These are phyloP conservation scores for Sclerotinia borealis DNA, from an alignment of 2,329 filamentous ascomycete genomes.

Conservation along the genomic window DNA sequence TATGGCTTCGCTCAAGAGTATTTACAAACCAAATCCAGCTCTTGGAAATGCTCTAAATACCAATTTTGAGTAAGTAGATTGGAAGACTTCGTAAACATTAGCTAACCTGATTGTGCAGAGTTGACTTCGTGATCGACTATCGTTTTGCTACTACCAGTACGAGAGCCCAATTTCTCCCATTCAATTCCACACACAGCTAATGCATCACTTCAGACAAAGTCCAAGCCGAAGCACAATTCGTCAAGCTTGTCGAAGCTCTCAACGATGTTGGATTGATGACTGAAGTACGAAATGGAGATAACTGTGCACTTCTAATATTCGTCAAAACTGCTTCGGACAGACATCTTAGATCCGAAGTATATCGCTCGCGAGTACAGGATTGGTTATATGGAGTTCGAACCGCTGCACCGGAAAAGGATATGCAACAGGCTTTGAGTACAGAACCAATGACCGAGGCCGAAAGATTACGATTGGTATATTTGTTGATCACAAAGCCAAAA, in stretches of 20 bases:
- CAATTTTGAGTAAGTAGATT: conserved; percentile 39
- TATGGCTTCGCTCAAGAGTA: conserved; percentile 27
- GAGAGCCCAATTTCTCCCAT: neutral
- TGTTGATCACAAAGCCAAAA: conserved; percentile 69
- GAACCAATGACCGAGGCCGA: conserved; percentile 85
- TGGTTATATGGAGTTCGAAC: conserved; percentile 87
- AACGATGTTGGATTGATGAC: conserved; percentile 75
- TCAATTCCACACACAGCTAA: conserved; percentile 19
- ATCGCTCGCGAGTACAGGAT: conserved; percentile 82
- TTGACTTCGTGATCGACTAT: conserved; percentile 86
- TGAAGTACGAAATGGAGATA: conserved; percentile 77
- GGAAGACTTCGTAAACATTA: neutral
- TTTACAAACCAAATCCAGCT: conserved; percentile 22
- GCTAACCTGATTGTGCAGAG: conserved; percentile 39
- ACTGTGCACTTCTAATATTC: conserved; percentile 73
- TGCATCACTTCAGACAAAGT: conserved; percentile 47
- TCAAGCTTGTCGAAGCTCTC: conserved; percentile 69
- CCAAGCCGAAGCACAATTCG: conserved; percentile 68
- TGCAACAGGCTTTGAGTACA: conserved; percentile 58
- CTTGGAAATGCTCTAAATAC: conserved; percentile 24
- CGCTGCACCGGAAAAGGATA: conserved; percentile 67
- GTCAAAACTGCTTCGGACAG: conserved; percentile 70
- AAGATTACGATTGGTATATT: conserved; percentile 78
- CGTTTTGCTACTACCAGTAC: conserved; percentile 62
- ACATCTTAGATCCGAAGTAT: conserved; percentile 73